These are phyloP conservation scores for Helicostylum pulchrum DNA, from an alignment of 192 early-diverging fungal genomes.

Conservation along the genomic window DNA sequence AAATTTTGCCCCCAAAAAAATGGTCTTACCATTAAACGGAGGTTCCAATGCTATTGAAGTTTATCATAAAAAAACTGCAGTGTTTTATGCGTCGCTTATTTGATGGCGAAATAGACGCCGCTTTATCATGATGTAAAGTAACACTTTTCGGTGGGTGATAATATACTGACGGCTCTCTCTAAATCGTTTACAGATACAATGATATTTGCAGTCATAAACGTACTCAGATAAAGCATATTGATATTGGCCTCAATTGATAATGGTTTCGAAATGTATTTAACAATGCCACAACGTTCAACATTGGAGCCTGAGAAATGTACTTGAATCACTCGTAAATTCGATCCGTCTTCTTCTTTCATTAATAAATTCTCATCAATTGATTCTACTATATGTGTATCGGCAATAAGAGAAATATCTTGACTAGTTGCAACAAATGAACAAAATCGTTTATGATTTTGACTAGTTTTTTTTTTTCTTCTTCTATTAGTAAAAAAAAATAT, in stretches of 20 bases:
- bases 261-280: slow-evolving; percentile 61
- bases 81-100: too few relatives aligned
- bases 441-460: slow-evolving; percentile 40
- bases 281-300: slow-evolving; percentile 63
- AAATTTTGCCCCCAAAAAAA: too few relatives aligned
- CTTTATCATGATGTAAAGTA: too few relatives aligned
- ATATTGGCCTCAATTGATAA: slow-evolving; percentile 48
- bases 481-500: background rate
- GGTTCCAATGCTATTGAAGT: too few relatives aligned
- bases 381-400: slow-evolving; percentile 52
- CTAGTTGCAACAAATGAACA: slow-evolving; percentile 61
- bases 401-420: slow-evolving; percentile 65
- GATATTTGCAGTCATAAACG: slow-evolving; percentile 62
- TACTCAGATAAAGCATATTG: slow-evolving; percentile 62
- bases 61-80: too few relatives aligned
- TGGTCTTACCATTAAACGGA: too few relatives aligned
- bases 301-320: slow-evolving; percentile 55
- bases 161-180: too few relatives aligned
- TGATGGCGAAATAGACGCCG: too few relatives aligned
- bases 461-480: background rate
- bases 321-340: slow-evolving; percentile 58
- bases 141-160: too few relatives aligned
- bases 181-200: slow-evolving; percentile 38
- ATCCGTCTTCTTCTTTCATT: slow-evolving; percentile 41
- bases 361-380: slow-evolving; percentile 45